Percentiles rank a stretch among this genome's conserved stretches.
These are phyloP conservation scores for Ceratocystis destructans DNA, from an alignment of 2,329 filamentous ascomycete species.

Conservation along the genomic window DNA sequence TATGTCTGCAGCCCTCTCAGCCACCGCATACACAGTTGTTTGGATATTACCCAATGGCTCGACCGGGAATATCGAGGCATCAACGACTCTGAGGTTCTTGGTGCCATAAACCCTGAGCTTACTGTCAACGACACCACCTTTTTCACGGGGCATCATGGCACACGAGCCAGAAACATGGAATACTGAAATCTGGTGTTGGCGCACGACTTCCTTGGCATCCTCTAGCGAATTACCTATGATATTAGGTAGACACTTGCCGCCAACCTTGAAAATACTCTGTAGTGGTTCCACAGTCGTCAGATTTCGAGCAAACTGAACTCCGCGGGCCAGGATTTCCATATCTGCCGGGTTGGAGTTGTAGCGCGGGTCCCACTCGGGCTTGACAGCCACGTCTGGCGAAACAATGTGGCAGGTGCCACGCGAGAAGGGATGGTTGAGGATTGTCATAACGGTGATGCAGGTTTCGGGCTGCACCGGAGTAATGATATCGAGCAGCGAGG, in stretches of 20 bases:
- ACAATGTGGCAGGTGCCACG: constrained; percentile 46
- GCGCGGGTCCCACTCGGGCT: constrained; percentile 40
- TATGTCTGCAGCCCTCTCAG: constrained; percentile 30
- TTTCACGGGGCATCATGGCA: constrained; percentile 34
- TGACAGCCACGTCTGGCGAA: constrained; percentile 29
- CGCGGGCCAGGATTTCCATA: constrained; percentile 36
- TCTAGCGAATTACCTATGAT: constrained; percentile 26
- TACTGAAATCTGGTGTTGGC: constrained; percentile 26
- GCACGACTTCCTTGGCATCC: constrained; percentile 28
- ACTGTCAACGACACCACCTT: constrained; percentile 34
- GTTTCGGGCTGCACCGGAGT: constrained; percentile 24
- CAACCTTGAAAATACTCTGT: constrained; percentile 29
- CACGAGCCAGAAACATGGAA: constrained; percentile 40
- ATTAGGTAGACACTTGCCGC: constrained; percentile 24
- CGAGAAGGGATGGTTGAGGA: constrained; percentile 47
- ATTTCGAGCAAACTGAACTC: constrained; percentile 31
- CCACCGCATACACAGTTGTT: constrained; percentile 24
- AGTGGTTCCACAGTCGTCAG: constrained; percentile 30
- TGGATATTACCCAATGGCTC: constrained; percentile 29
- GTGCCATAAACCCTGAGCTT: constrained; percentile 33
- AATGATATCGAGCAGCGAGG: constrained; percentile 24
- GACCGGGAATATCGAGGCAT: constrained; percentile 34
- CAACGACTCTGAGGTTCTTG: constrained; percentile 32
- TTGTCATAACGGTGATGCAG: constrained; percentile 41
- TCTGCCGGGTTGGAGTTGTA: constrained; percentile 44